Evolutionary conservation across 2,329 filamentous ascomycete species (phyloP).

Genomic region (Fusarium sterilihyphosum): DNA sequence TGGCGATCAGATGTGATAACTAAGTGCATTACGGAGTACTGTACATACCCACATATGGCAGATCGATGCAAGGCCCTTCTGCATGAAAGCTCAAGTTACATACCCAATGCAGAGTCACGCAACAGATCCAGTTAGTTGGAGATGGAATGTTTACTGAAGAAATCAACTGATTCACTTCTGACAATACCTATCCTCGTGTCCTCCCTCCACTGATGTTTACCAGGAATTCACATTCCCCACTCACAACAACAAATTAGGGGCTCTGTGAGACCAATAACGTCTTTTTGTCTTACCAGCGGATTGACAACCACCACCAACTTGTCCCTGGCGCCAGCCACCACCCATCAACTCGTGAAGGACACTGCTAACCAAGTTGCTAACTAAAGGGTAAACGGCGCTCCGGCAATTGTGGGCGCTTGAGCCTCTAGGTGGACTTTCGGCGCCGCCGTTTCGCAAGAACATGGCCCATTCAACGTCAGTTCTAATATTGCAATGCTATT

Average conservation of each 20-base stretch:
- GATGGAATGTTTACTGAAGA: conserved; percentile 11
- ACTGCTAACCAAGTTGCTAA: not conserved
- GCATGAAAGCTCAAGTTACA: conserved; percentile 34
- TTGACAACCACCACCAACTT: conserved; percentile 17
- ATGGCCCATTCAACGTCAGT: conserved; percentile 37
- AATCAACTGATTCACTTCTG: conserved; percentile 3
- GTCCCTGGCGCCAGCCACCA: conserved; percentile 8
- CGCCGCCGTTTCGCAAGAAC: conserved; percentile 15
- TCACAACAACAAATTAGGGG: conserved; percentile 16
- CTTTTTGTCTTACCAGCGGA: conserved; percentile 27
- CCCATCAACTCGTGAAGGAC: not conserved
- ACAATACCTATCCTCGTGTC: not conserved
- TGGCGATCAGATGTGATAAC: conserved; percentile 35
- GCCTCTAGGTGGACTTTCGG: conserved; percentile 19
- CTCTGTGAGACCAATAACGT: conserved; percentile 32
- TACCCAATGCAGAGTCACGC: conserved; percentile 11
- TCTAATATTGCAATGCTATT: conserved; percentile 15
- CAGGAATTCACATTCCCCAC: conserved; percentile 18
- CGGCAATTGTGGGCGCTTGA: conserved; percentile 34
- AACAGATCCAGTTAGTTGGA: not conserved
- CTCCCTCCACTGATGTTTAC: not conserved
- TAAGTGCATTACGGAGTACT: conserved; percentile 24
- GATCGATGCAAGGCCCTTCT: conserved; percentile 42
- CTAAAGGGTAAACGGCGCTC: conserved; percentile 12
- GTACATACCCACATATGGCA: conserved; percentile 19